These are phyloP conservation scores for Penicillium rolfsii DNA, from an alignment of 2,329 filamentous ascomycete species.

Conservation along the genomic window DNA sequence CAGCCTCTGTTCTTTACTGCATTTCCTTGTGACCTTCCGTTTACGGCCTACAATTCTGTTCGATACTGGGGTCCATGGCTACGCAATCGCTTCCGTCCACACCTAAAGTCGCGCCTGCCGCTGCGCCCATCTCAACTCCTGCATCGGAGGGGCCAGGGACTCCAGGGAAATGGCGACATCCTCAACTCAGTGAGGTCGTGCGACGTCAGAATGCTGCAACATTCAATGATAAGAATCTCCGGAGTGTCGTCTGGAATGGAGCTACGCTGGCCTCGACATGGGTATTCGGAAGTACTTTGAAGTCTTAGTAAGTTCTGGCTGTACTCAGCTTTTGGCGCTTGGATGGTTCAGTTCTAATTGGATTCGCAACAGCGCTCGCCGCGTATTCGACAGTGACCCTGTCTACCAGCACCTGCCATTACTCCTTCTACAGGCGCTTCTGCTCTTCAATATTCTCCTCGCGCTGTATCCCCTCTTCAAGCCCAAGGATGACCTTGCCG, in stretches of 20 bases:
- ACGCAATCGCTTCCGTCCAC: conserved; percentile 47
- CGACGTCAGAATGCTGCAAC: conserved; percentile 75
- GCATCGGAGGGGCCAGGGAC: conserved; percentile 41
- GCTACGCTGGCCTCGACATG: conserved; percentile 57
- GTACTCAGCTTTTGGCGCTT: not conserved
- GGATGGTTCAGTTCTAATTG: conserved; percentile 9
- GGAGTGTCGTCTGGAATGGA: conserved; percentile 69
- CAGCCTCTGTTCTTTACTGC: conserved; percentile 4
- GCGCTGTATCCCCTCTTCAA: conserved; percentile 74
- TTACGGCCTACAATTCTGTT: not conserved
- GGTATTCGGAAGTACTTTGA: conserved; percentile 46
- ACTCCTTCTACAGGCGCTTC: conserved; percentile 64
- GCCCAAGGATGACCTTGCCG: conserved; percentile 74
- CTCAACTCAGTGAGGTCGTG: conserved; percentile 83
- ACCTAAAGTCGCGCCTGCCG: conserved; percentile 37
- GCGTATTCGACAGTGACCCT: conserved; percentile 40
- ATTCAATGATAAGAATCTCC: conserved; percentile 78
- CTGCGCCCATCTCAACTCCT: conserved; percentile 24
- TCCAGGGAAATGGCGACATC: conserved; percentile 87
- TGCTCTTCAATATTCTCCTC: conserved; percentile 70
- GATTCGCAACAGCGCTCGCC: conserved; percentile 27
- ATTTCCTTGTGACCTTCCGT: not conserved
- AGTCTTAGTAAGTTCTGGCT: conserved; percentile 38
- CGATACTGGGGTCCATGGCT: conserved; percentile 36
- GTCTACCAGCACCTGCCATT: conserved; percentile 51